These are phyloP conservation scores for Bryoglossum gracile DNA, from an alignment of 495 filamentous ascomycete species.

Conservation along the genomic window DNA sequence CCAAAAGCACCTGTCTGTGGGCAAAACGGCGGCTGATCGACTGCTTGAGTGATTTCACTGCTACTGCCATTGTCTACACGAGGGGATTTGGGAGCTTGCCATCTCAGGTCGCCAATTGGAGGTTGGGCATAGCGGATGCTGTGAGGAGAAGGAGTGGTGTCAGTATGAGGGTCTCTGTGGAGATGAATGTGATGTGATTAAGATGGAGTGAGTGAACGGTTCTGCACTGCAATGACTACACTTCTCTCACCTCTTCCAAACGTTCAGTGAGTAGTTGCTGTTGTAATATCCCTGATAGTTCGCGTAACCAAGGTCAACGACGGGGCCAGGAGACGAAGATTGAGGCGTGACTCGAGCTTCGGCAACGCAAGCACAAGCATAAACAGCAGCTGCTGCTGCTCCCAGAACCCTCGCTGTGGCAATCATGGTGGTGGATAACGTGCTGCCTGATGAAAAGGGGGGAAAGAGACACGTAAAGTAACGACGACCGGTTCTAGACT, in stretches of 20 bases:
- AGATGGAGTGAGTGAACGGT: not conserved
- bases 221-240: too few species aligned
- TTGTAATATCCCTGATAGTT: conserved; percentile 27
- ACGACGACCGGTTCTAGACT: too few species aligned
- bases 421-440: too few species aligned
- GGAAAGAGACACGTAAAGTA: too few species aligned
- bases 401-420: too few species aligned
- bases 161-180: conserved; percentile 26
- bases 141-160: too few species aligned
- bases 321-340: not conserved
- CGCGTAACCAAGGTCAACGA: conserved; percentile 28
- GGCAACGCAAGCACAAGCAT: too few species aligned
- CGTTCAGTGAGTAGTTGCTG: conserved; percentile 18
- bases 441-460: too few species aligned
- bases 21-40: not conserved
- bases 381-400: too few species aligned
- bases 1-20: not conserved
- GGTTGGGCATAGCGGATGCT: conserved; percentile 55
- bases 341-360: too few species aligned
- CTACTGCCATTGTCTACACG: conserved; percentile 17
- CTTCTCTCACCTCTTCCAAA: conserved; percentile 26
- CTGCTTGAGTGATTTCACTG: not conserved
- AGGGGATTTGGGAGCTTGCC: conserved; percentile 37
- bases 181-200: conserved; percentile 32
- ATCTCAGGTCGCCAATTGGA: conserved; percentile 43